A percentile compares a stretch with the other conserved stretches of the same genome.
Evolutionary conservation across 257 asterid genomes (phyloP).

Genomic region (Ocimum tenuiflorum): DNA sequence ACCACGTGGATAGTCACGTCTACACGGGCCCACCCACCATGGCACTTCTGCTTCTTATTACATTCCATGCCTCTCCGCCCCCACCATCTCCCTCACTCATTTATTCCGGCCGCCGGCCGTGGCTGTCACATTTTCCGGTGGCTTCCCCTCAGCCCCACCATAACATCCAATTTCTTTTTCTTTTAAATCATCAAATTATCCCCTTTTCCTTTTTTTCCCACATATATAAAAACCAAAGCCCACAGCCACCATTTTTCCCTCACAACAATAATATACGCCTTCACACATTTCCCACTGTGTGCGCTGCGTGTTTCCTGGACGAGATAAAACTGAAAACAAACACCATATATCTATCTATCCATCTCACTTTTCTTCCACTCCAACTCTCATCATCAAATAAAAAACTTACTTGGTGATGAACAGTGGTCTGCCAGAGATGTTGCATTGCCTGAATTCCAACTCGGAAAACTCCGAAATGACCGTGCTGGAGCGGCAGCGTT

Average conservation of each 20-base stretch:
- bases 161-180: neutral
- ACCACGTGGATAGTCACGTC: constrained; percentile 74
- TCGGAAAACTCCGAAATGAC: constrained; percentile 30
- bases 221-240: constrained; percentile 21
- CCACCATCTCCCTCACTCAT: constrained; percentile 23
- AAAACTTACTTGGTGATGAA: constrained; percentile 23
- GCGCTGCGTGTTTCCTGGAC: constrained; percentile 2
- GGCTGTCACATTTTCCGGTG: constrained; percentile 38
- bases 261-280: neutral
- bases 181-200: neutral
- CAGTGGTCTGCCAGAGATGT: constrained; percentile 35
- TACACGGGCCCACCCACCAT: constrained; percentile 45
- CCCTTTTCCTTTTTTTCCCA: neutral
- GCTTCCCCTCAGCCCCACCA: constrained; percentile 22
- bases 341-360: neutral
- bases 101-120: constrained; percentile 37
- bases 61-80: constrained; percentile 33
- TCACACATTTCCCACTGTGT: neutral
- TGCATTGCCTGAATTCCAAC: constrained; percentile 21
- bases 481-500: constrained; percentile 46
- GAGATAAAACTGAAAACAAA: neutral
- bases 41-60: constrained; percentile 41
- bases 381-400: neutral
- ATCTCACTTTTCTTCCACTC: neutral
- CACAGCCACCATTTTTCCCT: constrained; percentile 14